Percentiles rank a stretch among this genome's conserved stretches.
These are phyloP conservation scores for Camillea tinctor DNA, from an alignment of 2,329 filamentous ascomycete species.

Conservation along the genomic window DNA sequence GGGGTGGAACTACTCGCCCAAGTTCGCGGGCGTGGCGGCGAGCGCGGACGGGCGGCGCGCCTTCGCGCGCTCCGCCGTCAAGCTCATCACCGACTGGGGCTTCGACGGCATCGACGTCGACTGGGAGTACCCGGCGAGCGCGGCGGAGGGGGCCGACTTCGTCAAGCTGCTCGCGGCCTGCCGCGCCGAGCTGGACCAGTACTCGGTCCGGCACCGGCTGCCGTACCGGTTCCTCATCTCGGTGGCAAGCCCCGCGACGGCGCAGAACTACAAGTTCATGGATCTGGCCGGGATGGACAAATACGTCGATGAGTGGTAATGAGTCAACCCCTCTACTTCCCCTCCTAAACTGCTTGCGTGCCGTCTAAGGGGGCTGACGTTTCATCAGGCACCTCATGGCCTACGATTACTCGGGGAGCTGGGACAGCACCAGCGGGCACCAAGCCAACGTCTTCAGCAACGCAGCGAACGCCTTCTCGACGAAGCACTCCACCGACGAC, in stretches of 20 bases:
- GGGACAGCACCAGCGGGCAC: conserved; percentile 63
- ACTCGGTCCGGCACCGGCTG: conserved; percentile 27
- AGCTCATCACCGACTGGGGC: conserved; percentile 66
- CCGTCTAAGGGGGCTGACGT: neutral
- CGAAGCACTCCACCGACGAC: conserved; percentile 66
- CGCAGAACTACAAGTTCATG: conserved; percentile 48
- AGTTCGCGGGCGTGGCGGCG: conserved; percentile 64
- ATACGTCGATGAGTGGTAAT: conserved; percentile 57
- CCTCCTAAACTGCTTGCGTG: neutral
- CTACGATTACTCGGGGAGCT: conserved; percentile 69
- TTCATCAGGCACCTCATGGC: conserved; percentile 60
- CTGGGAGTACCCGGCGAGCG: conserved; percentile 52
- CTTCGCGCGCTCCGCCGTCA: conserved; percentile 69
- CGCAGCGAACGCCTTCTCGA: conserved; percentile 49
- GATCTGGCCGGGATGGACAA: conserved; percentile 54
- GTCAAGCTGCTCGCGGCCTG: conserved; percentile 43
- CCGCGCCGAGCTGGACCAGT: conserved; percentile 35
- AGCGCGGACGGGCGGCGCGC: conserved; percentile 58
- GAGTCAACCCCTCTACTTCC: conserved; percentile 5
- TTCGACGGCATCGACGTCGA: conserved; percentile 58
- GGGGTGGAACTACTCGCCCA: conserved; percentile 73
- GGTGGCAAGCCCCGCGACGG: conserved; percentile 49
- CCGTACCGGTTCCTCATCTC: conserved; percentile 50
- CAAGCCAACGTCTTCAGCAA: conserved; percentile 67
- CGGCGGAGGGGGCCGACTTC: conserved; percentile 40